phyloP scores from a whole-genome alignment of 371 early-diverging fungal species.

The Rhizomucor pusillus region DNA sequence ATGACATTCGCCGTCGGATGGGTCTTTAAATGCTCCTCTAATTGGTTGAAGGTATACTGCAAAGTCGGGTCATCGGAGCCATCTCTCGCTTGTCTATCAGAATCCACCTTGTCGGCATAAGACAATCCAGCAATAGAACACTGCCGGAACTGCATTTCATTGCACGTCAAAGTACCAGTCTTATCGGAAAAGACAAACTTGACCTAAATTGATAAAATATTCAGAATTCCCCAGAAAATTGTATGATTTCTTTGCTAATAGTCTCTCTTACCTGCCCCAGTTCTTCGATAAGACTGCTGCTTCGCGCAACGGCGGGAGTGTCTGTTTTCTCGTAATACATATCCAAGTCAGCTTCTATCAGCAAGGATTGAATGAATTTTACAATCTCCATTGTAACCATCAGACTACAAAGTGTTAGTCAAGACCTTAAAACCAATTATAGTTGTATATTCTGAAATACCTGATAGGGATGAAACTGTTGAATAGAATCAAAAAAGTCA shows the following conservation, averaged over 20 bases:
- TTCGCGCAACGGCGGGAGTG: conserved; percentile 83
- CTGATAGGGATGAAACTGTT: conserved; percentile 92
- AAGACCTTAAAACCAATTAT: too few relatives aligned
- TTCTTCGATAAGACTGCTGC: conserved; percentile 91
- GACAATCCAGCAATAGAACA: conserved; percentile 77
- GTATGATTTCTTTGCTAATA: too few relatives aligned
- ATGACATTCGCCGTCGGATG: conserved; percentile 49
- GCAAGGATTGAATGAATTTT: conserved; percentile 74
- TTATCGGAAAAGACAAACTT: conserved; percentile 87
- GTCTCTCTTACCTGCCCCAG: too few relatives aligned
- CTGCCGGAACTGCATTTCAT: conserved; percentile 93
- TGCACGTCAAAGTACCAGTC: conserved; percentile 96
- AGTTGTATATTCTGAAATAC: conserved; percentile 18
- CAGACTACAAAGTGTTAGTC: conserved; percentile 45
- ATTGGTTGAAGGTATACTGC: conserved; percentile 65
- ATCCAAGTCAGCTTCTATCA: conserved; percentile 83
- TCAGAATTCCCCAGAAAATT: too few relatives aligned
- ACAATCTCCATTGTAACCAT: conserved; percentile 93
- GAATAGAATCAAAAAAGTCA: conserved; percentile 87
- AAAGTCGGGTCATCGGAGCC: conserved; percentile 21
- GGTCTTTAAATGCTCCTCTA: conserved; percentile 58
- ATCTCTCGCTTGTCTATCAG: conserved; percentile 46
- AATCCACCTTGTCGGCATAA: conserved; percentile 66
- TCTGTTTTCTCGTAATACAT: conserved; percentile 83
- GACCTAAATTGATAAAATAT: too few relatives aligned